phyloP scores from a whole-genome alignment of 345 rosid genomes.

The Brassica cretica region DNA sequence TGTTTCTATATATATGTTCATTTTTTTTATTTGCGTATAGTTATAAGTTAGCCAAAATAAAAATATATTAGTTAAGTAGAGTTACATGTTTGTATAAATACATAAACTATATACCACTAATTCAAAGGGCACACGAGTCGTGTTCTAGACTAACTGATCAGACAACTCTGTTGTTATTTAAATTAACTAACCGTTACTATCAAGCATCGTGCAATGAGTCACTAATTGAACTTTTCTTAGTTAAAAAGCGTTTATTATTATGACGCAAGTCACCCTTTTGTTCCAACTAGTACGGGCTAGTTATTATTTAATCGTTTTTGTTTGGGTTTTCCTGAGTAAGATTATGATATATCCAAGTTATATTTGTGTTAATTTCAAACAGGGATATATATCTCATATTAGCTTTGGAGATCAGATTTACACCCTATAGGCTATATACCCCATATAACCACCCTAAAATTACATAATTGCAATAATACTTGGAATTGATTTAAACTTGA shows the following conservation, averaged over 20 bases:
- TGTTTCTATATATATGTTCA: background rate
- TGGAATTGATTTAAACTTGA: background rate
- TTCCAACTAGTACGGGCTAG: background rate
- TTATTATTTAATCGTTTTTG: background rate
- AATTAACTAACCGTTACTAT: background rate
- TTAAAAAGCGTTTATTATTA: background rate
- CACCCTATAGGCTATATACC: background rate
- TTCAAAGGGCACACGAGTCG: background rate
- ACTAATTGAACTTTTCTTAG: background rate
- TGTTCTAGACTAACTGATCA: background rate
- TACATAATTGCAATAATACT: background rate
- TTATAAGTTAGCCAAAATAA: background rate
- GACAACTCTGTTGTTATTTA: background rate
- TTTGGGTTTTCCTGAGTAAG: background rate
- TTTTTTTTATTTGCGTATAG: background rate
- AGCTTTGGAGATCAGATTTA: background rate
- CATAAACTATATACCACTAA: background rate
- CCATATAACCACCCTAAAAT: background rate
- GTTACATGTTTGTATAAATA: background rate
- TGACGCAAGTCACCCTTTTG: background rate
- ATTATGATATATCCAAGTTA: background rate
- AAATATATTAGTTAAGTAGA: background rate
- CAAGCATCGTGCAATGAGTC: background rate
- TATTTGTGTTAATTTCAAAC: background rate
- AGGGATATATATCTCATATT: background rate